Conservation (phyloP, 345 rosid genomes). For the Citrus cavaleriei region DNA sequence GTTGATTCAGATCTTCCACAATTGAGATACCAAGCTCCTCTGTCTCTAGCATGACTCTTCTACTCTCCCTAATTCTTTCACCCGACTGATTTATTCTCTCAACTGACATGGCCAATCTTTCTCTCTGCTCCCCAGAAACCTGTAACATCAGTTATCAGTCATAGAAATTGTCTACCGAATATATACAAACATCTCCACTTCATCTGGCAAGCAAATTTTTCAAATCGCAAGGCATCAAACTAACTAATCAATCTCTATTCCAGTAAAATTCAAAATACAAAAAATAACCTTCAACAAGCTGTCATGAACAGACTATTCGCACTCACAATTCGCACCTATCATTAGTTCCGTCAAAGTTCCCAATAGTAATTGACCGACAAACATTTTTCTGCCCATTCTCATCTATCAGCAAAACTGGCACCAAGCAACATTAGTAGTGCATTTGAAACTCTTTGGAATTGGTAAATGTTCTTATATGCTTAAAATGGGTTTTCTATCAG, state of each 20-base stretch:
- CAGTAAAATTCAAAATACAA: not conserved
- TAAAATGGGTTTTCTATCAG: not conserved
- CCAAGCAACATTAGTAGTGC: not conserved
- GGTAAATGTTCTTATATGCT: not conserved
- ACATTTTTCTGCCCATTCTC: not conserved
- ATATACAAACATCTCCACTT: not conserved
- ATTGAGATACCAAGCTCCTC: conserved; percentile 86
- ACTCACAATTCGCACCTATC: not conserved
- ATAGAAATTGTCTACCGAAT: conserved; percentile 1
- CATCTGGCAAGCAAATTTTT: not conserved
- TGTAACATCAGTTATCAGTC: conserved; percentile 18
- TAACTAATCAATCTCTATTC: conserved; percentile 1
- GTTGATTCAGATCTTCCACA: conserved; percentile 86
- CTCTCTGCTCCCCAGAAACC: conserved; percentile 82
- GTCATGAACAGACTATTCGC: not conserved
- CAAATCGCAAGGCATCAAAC: not conserved
- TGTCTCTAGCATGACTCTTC: conserved; percentile 85
- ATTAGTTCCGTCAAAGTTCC: not conserved
- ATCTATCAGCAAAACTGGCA: not conserved
- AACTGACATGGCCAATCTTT: conserved; percentile 66
- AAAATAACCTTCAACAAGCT: not conserved
- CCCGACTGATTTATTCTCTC: conserved; percentile 77
- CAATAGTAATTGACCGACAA: not conserved
- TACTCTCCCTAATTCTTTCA: conserved; percentile 76
- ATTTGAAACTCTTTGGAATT: not conserved